These are phyloP conservation scores for Kodamaea kakaduensis DNA, from an alignment of 805 yeast species.

Conservation along the genomic window DNA sequence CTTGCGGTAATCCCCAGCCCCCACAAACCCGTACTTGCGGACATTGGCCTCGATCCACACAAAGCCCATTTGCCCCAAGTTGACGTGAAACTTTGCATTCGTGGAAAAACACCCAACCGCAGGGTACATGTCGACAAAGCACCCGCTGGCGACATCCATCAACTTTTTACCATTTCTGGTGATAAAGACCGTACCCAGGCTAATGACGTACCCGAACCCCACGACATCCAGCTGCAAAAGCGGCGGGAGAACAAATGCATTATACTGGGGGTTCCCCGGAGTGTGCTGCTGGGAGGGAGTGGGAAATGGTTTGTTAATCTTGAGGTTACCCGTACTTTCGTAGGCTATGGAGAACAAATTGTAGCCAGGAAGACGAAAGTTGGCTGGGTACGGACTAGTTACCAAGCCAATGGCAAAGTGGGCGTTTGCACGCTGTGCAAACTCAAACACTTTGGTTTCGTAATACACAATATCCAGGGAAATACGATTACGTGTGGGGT, in stretches of 20 bases:
- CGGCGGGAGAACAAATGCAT: conserved; percentile 49
- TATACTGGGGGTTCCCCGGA: conserved; percentile 37
- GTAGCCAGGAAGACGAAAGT: conserved; percentile 70
- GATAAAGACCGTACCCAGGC: conserved; percentile 47
- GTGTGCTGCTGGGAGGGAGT: conserved; percentile 42
- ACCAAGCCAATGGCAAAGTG: conserved; percentile 63
- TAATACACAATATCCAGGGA: conserved; percentile 52
- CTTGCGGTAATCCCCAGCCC: conserved; percentile 38
- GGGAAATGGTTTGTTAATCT: conserved; percentile 62
- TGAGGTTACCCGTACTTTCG: conserved; percentile 67
- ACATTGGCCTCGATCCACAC: conserved; percentile 52
- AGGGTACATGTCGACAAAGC: conserved; percentile 49
- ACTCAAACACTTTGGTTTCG: conserved; percentile 47
- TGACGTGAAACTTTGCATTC: conserved; percentile 40
- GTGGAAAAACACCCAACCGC: conserved; percentile 50
- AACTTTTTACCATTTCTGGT: conserved; percentile 55
- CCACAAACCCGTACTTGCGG: conserved; percentile 53
- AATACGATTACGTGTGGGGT: conserved; percentile 33
- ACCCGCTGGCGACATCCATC: conserved; percentile 47
- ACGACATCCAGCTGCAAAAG: conserved; percentile 50
- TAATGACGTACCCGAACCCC: conserved; percentile 50
- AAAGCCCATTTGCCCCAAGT: conserved; percentile 42
- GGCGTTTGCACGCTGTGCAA: conserved; percentile 33
- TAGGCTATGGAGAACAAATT: conserved; percentile 66
- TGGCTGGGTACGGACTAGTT: conserved; percentile 67